A percentile compares a stretch with the other conserved stretches of the same genome.
Conservation (phyloP, 257 asterid species). For the Nicotiana paniculata region DNA sequence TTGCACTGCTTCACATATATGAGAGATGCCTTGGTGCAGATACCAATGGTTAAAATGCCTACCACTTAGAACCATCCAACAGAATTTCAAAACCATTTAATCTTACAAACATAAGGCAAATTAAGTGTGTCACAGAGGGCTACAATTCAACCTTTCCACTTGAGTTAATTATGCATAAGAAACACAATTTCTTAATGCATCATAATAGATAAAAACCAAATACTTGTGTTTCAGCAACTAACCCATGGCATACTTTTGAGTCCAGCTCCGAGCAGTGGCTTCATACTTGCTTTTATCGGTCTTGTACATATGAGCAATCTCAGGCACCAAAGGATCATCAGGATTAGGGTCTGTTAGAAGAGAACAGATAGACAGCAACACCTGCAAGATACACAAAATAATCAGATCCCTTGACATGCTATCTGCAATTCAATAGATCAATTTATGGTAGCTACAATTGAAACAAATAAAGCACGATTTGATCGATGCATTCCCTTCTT, state of each 20-base stretch:
- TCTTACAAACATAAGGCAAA: background rate
- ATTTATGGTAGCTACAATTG: background rate
- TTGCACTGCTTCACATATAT: background rate
- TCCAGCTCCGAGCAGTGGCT: conserved; percentile 44
- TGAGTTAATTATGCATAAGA: conserved; percentile 3
- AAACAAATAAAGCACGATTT: background rate
- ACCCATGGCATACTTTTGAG: conserved; percentile 42
- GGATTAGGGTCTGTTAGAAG: conserved; percentile 40
- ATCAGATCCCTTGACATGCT: background rate
- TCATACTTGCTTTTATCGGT: conserved; percentile 35
- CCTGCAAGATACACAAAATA: conserved; percentile 11
- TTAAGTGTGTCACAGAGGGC: background rate
- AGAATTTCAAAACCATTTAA: background rate
- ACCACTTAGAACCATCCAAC: background rate
- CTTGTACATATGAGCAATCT: conserved; percentile 41
- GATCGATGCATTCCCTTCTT: background rate
- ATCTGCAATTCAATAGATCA: background rate
- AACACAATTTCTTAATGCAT: background rate
- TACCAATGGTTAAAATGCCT: background rate
- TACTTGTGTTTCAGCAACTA: conserved; percentile 7
- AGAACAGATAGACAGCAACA: conserved; percentile 39
- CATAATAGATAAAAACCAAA: conserved; percentile 6
- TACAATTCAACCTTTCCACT: background rate
- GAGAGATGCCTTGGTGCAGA: background rate
- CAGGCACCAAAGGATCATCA: conserved; percentile 41